These are phyloP conservation scores for Tulasnella sp. DNA, from an alignment of 768 basidiomycete genomes.

Conservation along the genomic window DNA sequence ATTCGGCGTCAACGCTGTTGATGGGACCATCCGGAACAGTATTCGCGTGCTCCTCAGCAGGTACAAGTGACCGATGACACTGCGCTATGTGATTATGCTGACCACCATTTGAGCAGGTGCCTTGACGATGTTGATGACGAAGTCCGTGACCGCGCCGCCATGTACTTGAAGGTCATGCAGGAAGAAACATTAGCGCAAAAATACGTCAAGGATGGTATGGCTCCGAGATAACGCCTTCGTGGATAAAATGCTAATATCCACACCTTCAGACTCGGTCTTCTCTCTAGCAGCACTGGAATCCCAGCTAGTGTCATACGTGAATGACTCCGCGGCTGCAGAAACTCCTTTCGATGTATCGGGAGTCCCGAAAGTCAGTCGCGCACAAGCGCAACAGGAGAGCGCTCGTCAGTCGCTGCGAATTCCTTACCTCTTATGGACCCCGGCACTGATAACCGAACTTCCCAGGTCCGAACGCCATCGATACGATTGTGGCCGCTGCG, in stretches of 20 bases:
- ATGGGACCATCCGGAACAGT: conserved; percentile 77
- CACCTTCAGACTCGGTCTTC: conserved; percentile 84
- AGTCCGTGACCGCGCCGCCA: conserved; percentile 94
- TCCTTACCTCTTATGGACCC: neutral
- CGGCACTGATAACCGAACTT: neutral
- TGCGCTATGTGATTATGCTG: conserved; percentile 15
- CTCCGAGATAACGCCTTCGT: neutral
- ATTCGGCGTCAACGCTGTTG: conserved; percentile 89
- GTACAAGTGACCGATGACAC: conserved; percentile 48
- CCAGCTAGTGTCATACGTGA: conserved; percentile 92
- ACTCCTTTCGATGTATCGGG: conserved; percentile 81
- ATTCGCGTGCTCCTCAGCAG: conserved; percentile 84
- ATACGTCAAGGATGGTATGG: conserved; percentile 89
- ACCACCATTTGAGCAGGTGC: conserved; percentile 58
- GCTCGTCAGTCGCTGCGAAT: conserved; percentile 63
- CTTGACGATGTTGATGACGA: conserved; percentile 99
- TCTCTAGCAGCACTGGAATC: conserved; percentile 88
- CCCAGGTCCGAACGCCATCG: conserved; percentile 80
- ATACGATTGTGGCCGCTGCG: conserved; percentile 76
- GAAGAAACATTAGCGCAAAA: conserved; percentile 78
- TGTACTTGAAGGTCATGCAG: conserved; percentile 85
- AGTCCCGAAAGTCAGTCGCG: conserved; percentile 92
- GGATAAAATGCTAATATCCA: neutral
- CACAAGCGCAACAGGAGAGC: conserved; percentile 86
- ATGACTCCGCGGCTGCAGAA: conserved; percentile 69